phyloP scores from a whole-genome alignment of 2,329 filamentous ascomycete genomes.

The Pezicula neosporulosa region DNA sequence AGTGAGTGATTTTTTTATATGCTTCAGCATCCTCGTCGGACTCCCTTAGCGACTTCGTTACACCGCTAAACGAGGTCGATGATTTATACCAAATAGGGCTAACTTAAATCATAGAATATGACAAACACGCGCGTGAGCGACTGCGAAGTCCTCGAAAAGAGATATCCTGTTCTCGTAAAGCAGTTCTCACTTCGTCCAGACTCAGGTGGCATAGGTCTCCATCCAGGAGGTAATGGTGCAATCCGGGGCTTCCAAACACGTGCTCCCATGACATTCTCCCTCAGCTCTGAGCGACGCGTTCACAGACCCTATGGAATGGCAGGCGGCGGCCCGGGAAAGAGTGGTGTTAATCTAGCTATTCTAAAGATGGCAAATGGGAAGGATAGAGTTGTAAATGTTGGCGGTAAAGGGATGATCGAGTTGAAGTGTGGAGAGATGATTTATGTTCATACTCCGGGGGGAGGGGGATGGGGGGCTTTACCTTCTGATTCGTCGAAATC shows the following conservation, averaged over 20 bases:
- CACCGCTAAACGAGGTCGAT: too few relatives aligned
- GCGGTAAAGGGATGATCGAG: conserved; percentile 19
- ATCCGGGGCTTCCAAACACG: conserved; percentile 76
- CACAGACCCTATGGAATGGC: conserved; percentile 75
- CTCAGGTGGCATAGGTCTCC: conserved; percentile 60
- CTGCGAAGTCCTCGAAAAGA: conserved; percentile 71
- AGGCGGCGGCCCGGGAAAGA: conserved; percentile 72
- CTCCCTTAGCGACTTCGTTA: too few relatives aligned
- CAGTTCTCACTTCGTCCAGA: conserved; percentile 62
- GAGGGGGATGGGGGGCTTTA: conserved; percentile 16
- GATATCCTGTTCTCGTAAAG: conserved; percentile 69
- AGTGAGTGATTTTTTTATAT: too few relatives aligned
- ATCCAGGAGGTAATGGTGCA: conserved; percentile 69
- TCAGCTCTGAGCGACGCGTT: conserved; percentile 74
- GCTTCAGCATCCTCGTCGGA: too few relatives aligned
- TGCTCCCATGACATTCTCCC: conserved; percentile 69
- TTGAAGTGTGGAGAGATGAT: background rate
- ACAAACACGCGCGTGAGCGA: conserved; percentile 82
- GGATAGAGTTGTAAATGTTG: conserved; percentile 13
- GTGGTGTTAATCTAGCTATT: conserved; percentile 83
- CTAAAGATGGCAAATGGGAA: conserved; percentile 14
- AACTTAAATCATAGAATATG: conserved; percentile 51
- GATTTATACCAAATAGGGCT: too few relatives aligned
- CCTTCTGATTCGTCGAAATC: too few relatives aligned
- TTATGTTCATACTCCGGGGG: conserved; percentile 10